phyloP scores from a whole-genome alignment of 2,329 filamentous ascomycete species.

The Purpureocillium takamizusanense region DNA sequence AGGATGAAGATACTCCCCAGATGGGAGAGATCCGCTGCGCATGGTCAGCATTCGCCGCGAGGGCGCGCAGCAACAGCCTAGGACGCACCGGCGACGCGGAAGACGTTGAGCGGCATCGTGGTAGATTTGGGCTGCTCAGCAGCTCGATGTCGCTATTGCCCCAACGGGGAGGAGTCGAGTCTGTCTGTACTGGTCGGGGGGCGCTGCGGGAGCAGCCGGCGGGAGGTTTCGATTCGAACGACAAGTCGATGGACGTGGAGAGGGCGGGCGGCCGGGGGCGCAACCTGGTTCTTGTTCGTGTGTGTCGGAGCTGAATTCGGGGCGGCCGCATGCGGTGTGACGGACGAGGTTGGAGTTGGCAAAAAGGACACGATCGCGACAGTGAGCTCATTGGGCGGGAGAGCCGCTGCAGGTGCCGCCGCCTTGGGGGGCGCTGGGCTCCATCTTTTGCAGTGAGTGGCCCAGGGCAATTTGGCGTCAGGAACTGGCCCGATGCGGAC shows the following conservation, averaged over 20 bases:
- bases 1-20: slow-evolving; percentile 88
- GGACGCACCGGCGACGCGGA: slow-evolving; percentile 45
- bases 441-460: no score
- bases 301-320: background rate
- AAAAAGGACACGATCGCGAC: slow-evolving; percentile 8
- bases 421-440: no score
- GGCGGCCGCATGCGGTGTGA: background rate
- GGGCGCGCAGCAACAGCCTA: background rate
- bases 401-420: no score
- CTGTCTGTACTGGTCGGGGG: no score
- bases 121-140: background rate
- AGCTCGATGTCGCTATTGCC: background rate
- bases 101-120: slow-evolving; percentile 46
- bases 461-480: background rate
- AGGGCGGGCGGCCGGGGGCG: no score
- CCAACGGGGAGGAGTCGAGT: no score
- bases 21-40: slow-evolving; percentile 85
- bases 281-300: no score
- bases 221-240: no score
- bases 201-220: no score
- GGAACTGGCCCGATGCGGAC: slow-evolving; percentile 2
- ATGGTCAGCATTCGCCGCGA: slow-evolving; percentile 9
- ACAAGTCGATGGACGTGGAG: no score
- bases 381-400: background rate
- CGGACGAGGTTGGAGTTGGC: background rate